phyloP scores from a whole-genome alignment of 1,139 yeast genomes.

The Saccharomyces hybrid region DNA sequence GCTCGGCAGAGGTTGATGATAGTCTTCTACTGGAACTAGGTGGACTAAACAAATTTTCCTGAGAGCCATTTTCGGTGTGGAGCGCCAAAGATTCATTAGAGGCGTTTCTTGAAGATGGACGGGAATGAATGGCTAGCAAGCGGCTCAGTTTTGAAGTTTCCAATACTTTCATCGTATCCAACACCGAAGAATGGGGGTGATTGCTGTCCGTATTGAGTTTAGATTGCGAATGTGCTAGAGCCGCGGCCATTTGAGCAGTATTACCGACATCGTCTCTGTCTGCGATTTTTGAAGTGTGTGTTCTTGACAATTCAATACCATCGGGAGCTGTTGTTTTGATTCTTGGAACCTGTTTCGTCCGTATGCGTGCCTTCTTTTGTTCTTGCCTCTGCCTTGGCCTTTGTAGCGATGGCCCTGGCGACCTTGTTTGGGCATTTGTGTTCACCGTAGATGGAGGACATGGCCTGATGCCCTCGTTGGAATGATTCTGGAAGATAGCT shows the following conservation, averaged over 20 bases:
- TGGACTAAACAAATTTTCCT: neutral
- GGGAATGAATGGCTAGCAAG: neutral
- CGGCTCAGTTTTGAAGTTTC: neutral
- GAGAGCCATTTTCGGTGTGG: neutral
- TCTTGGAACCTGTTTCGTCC: neutral
- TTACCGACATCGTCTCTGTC: neutral
- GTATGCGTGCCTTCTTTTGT: neutral
- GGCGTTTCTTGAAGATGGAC: neutral
- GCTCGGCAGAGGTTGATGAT: neutral
- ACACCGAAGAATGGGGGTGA: neutral
- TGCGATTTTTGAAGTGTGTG: neutral
- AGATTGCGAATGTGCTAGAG: neutral
- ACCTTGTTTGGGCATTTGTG: neutral
- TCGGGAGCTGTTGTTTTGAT: neutral
- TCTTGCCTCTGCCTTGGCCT: neutral
- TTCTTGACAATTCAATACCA: neutral
- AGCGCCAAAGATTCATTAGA: neutral
- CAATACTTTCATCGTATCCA: neutral
- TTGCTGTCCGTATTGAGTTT: neutral
- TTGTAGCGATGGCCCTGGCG: slow-evolving; percentile 2
- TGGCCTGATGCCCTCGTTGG: slow-evolving; percentile 1
- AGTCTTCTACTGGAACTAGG: neutral
- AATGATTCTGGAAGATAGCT: slow-evolving; percentile 15
- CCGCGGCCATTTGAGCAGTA: slow-evolving; percentile 1
- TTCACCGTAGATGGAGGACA: slow-evolving; percentile 1